Evolutionary conservation across 2,329 filamentous ascomycete species (phyloP).

Genomic region (Fusarium liriodendri): DNA sequence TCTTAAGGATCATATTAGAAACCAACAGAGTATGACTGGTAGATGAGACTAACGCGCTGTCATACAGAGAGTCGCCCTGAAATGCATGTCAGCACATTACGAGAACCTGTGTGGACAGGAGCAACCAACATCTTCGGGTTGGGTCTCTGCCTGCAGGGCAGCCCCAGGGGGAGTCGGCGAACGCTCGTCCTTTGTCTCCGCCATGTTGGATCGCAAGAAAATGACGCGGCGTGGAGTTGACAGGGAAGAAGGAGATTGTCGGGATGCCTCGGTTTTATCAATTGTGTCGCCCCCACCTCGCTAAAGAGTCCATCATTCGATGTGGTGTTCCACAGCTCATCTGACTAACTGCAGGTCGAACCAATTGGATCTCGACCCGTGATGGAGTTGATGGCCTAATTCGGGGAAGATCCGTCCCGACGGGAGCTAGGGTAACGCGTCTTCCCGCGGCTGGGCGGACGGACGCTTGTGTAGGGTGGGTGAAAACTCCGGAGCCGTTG

Average conservation of each 20-base stretch:
- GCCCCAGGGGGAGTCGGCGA: not conserved
- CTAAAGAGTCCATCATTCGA: not conserved
- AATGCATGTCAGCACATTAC: not conserved
- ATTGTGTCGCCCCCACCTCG: not conserved
- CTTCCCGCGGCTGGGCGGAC: not conserved
- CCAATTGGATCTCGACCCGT: not conserved
- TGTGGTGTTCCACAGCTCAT: not conserved
- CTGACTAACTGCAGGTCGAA: not conserved
- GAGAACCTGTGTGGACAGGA: not conserved
- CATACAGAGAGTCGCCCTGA: not conserved
- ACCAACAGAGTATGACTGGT: accelerated
- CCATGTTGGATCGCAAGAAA: not conserved
- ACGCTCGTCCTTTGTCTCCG: not conserved
- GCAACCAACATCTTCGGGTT: not conserved
- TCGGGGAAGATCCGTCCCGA: not conserved
- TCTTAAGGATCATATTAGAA: not conserved
- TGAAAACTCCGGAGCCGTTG: not conserved
- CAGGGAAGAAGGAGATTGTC: not conserved
- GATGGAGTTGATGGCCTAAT: not conserved
- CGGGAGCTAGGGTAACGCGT: not conserved
- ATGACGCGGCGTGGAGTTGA: not conserved
- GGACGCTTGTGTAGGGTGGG: not conserved
- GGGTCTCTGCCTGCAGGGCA: not conserved
- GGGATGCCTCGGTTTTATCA: not conserved
- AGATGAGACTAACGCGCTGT: not conserved